Conservation (phyloP, 352 stramenopile genomes). For the Aphanomyces euteiches region DNA sequence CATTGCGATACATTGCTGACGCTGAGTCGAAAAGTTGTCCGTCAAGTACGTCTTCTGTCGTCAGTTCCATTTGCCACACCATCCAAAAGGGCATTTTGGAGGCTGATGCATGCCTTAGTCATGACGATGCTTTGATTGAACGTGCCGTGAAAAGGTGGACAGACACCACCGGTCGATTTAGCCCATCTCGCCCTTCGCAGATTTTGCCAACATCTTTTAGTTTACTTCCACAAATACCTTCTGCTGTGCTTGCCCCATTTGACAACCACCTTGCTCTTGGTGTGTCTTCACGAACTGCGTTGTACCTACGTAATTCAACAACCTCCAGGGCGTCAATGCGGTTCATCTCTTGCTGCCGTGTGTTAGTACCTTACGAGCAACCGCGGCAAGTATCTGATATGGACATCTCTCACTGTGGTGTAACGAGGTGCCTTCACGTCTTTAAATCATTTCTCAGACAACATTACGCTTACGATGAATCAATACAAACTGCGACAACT, state of each 20-base stretch:
- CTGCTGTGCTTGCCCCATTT: no score
- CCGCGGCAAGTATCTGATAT: not conserved
- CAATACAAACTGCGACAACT: no score
- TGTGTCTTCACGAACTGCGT: not conserved
- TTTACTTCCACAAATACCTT: no score
- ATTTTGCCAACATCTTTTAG: not conserved
- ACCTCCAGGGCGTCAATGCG: not conserved
- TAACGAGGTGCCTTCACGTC: not conserved
- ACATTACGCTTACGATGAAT: not conserved
- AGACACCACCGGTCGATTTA: no score
- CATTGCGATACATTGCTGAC: not conserved
- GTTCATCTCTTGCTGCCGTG: not conserved
- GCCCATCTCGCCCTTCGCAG: not conserved
- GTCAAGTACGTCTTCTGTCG: not conserved
- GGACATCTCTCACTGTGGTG: not conserved
- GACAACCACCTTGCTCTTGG: no score
- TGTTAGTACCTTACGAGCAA: not conserved
- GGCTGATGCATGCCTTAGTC: not conserved
- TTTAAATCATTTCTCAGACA: not conserved
- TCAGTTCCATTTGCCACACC: no score
- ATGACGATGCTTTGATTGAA: not conserved
- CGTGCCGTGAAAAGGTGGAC: no score
- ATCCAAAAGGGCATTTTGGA: slow-evolving; percentile 2
- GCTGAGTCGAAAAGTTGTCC: not conserved
- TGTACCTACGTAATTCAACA: slow-evolving; percentile 3